A percentile compares a stretch with the other conserved stretches of the same genome.
Evolutionary conservation across 768 basidiomycete species (phyloP).

Genomic region (Paxillus ammoniavirescens): DNA sequence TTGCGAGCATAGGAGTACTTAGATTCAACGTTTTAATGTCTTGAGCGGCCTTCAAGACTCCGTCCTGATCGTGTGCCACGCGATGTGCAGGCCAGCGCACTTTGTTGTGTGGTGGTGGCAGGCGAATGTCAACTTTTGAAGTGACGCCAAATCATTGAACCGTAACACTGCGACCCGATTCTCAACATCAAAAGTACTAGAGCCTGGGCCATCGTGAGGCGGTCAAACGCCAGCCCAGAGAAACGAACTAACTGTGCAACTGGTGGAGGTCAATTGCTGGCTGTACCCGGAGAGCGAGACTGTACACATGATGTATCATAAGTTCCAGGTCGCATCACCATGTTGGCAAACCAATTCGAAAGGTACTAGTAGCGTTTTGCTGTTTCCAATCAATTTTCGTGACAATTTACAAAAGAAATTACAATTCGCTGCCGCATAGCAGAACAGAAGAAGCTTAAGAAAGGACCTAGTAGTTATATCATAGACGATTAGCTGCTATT

Average conservation of each 20-base stretch:
- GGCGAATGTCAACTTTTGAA: constrained; percentile 24
- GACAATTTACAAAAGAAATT: too few relatives aligned
- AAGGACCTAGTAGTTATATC: not conserved
- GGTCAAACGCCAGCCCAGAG: constrained; percentile 12
- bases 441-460: not conserved
- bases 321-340: constrained; percentile 19
- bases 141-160: constrained; percentile 16
- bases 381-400: not conserved
- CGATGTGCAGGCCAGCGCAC: constrained; percentile 20
- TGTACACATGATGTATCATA: constrained; percentile 22
- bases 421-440: not conserved
- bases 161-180: constrained; percentile 18
- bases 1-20: constrained; percentile 32
- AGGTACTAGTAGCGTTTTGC: too few relatives aligned
- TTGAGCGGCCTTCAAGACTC: constrained; percentile 10
- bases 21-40: constrained; percentile 25
- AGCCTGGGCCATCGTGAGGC: constrained; percentile 9
- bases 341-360: not conserved
- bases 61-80: constrained; percentile 22
- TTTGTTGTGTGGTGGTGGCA: constrained; percentile 27
- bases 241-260: constrained; percentile 21
- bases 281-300: constrained; percentile 16
- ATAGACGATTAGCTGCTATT: constrained; percentile 1
- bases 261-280: constrained; percentile 19
- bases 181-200: constrained; percentile 31